Conservation (phyloP, 2,329 filamentous ascomycete genomes). For the Volutella citrinella region DNA sequence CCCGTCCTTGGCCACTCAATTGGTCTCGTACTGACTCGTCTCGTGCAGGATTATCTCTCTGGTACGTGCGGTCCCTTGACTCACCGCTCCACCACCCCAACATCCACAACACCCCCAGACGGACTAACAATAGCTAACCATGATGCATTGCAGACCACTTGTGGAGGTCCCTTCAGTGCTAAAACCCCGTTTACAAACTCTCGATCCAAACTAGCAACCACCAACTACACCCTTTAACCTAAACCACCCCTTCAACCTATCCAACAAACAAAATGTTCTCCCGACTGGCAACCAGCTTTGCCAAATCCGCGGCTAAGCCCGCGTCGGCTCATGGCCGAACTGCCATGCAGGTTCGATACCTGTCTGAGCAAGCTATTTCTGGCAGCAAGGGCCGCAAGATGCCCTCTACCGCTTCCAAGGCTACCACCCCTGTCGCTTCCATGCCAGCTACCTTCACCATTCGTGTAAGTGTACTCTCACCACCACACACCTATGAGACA, state of each 20-base stretch:
- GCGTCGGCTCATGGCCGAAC: constrained; percentile 39
- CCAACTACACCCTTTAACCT: constrained; percentile 8
- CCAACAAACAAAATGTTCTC: constrained; percentile 62
- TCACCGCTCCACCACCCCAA: constrained; percentile 35
- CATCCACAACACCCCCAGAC: constrained; percentile 10
- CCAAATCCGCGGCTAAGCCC: constrained; percentile 50
- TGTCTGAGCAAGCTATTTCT: constrained; percentile 45
- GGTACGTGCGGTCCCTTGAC: constrained; percentile 49
- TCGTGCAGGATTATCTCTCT: constrained; percentile 69
- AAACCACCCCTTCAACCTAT: constrained; percentile 9
- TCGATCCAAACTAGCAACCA: constrained; percentile 8
- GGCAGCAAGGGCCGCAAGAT: constrained; percentile 69
- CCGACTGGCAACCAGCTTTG: constrained; percentile 50
- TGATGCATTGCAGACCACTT: constrained; percentile 37
- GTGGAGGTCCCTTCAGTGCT: constrained; percentile 38
- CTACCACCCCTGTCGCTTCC: constrained; percentile 60
- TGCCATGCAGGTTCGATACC: constrained; percentile 36
- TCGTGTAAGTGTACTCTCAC: constrained; percentile 54
- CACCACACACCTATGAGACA: neutral
- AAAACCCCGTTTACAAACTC: constrained; percentile 17
- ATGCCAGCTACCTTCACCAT: constrained; percentile 84
- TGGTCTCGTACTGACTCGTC: constrained; percentile 40
- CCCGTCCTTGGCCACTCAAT: too few relatives aligned
- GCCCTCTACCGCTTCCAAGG: constrained; percentile 54
- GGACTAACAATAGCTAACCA: too few relatives aligned